Evolutionary conservation across 1,284 basidiomycete genomes (phyloP), one percentile per base, ranked within the genome.

Genomic region (Laetiporus sulphureus): DNA sequence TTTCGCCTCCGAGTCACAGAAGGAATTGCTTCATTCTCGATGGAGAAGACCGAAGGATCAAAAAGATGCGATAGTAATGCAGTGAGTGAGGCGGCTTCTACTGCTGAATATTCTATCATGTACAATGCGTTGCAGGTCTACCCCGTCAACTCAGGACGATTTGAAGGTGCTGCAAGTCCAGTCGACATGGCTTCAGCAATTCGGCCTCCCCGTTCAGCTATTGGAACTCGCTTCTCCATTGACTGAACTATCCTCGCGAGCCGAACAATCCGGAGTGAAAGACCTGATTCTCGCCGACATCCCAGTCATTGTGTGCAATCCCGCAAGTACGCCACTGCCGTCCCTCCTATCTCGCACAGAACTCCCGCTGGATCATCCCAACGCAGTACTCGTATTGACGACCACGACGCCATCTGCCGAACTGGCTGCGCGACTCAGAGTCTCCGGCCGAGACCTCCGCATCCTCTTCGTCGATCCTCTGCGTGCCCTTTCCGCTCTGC

Each of bases 261-360:
- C 44, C 48, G 5, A 24, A 41, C 41, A 16, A 33, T 5, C 13
- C 37, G 31, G n/a, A n/a, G 4, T 29, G 49, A 50, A 45, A 30
- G 32, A 45, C 5, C 62, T 80, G 13, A 62, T 70, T 50, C 60
- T 63, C 40, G 73, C 76, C 2, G 79, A 85, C 49, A 61, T 82
- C 27, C 70, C 79, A 16, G 58, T 85, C 45, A 52, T 84, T 20
- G 62, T 82, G 10, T 71, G 66, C 54, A 79, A 84, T 44, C 77
- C 80, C 4, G 46, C 79, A 29, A 68, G 71, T 13, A 74, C 67
- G 0, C 61, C 72, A 5, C 54, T 77, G 22, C 46, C 64, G 0
- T 52, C 64, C 11, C 53, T 79, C 8, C 58, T 67, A 32, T 25
- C 44, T 2, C 40, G 47, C 20, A 30, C 44, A 6, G 50, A 57